A percentile compares a stretch with the other conserved stretches of the same genome.
These are phyloP conservation scores for Phenoliferia sp. DNA, from an alignment of 1,284 basidiomycete genomes.

Conservation along the genomic window DNA sequence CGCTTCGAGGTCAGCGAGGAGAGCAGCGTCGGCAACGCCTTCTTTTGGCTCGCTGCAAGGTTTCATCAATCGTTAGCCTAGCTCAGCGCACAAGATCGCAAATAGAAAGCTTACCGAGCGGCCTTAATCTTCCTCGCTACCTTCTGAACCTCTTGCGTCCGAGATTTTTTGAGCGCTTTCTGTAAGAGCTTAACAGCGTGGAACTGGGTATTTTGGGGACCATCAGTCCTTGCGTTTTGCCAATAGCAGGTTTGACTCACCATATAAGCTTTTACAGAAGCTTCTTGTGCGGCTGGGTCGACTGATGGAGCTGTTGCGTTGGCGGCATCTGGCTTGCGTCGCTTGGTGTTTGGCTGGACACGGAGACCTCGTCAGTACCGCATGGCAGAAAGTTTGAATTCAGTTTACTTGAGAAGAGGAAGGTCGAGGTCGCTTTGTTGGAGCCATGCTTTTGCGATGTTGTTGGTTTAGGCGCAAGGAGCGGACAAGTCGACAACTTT, in stretches of 20 bases:
- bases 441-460: neutral
- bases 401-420: neutral
- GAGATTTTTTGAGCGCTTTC: constrained; percentile 73
- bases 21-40: constrained; percentile 41
- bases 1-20: constrained; percentile 54
- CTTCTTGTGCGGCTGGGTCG: constrained; percentile 9
- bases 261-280: constrained; percentile 14
- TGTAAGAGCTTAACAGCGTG: constrained; percentile 62
- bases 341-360: constrained; percentile 3
- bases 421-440: neutral
- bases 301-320: neutral
- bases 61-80: neutral
- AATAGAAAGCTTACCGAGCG: constrained; percentile 51
- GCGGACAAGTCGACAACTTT: neutral
- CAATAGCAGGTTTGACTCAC: neutral
- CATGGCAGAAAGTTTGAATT: neutral
- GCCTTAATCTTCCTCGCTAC: constrained; percentile 75
- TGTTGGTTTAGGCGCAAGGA: neutral
- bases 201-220: constrained; percentile 50
- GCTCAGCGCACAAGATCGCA: neutral
- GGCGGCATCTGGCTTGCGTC: constrained; percentile 1
- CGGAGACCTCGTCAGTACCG: neutral
- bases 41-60: constrained; percentile 42
- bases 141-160: constrained; percentile 75
- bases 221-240: no score